Base-by-base conservation (phyloP, 495 filamentous ascomycete species). In the Aspergillus olivimuriae region DNA sequence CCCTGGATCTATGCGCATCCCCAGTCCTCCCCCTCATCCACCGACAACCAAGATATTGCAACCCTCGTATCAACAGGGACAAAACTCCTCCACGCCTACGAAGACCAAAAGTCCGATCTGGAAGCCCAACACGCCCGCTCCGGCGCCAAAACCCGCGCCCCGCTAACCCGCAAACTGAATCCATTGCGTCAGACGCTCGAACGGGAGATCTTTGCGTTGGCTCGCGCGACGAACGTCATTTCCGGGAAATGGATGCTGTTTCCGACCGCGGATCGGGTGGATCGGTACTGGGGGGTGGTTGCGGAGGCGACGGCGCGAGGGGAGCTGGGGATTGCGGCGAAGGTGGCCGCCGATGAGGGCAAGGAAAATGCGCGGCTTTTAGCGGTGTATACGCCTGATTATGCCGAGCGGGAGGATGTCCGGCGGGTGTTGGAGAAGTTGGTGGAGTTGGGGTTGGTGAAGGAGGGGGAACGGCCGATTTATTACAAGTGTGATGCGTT, bases 171-270 rank as follows among this genome's bases (percentile, higher is more conserved):
- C 18, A 74, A 77, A 46, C 51, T 83, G 22, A 68, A 61, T 28
- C 69, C 71, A 5, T 62, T 77, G n/a, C 70, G 75, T 8, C 55
- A 62, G 7, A 59, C 63, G 19, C 61, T 81, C 1, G 68, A 80
- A 28, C 52, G 68, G 14, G 62, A 77, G 31, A 68, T 94, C 7
- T 57, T 75, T 4, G 60, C 70, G 2, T 53, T 81, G 6, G 87
- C 85, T 6, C 61, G 65, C 7, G 62, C 74, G 35, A 72, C 61
- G 4, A 66, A 65, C n/a, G 71, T 77, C 14, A 72, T 69, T n/a
- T 61, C 63, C n/a, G 84, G 85, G 31, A 89, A 87, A 61, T 94
- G 89, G 89, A 86, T 95, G 84, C 51, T 94, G n/a, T 89, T 89
- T 53, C 76, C 78, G 2, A 51, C 61, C 3, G 45, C 59, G 4